Evolutionary conservation across 768 basidiomycete species (phyloP), one percentile per base, ranked within the genome.

Genomic region (Tricholoma bakamatsutake): DNA sequence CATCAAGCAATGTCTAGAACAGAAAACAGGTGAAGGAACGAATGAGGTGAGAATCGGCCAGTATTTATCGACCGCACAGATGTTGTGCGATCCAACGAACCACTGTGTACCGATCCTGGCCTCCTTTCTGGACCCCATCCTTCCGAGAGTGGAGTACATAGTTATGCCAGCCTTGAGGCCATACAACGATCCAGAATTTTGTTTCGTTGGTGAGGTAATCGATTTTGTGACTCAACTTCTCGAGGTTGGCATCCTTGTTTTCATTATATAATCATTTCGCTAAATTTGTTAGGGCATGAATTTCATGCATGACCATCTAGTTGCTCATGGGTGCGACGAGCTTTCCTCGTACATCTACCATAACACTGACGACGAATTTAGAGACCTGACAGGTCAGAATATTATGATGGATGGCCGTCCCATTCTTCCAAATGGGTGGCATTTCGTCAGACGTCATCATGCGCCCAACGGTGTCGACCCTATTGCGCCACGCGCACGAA

Each of bases 81-180:
- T 59, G 35, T 24, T 51, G 13, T 55, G 49, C 8, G 52, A 62
- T 30, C 5, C 39, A n/a, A 40, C 39, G n/a, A 40, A 40, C 9
- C 39, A 40, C 11, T 40, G 39, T 40, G 39, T 40, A 9, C 39
- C 39, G n/a, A 40, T 40, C 6, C 9, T 40, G 39, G 39, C n/a
- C 5, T 24, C 57, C 0, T 12, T 72, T 0, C 5, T 42, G 12
- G 43, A 68, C 35, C 61, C 61, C 5, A 50, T 51, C 10, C 54
- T 56, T 0, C 52, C 55, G 1, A 34, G 64, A 10, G 55, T 60
- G 0, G 34, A 31, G 7, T 64, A 68, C 2, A 48, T 73, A 1
- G 64, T 70, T 1, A 76, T 74, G 69, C 77, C 76, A 0, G 52
- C 73, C 1, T 64, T 77, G n/a, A 66, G 72, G 50, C 62, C 63